Evolutionary conservation across 2,329 filamentous ascomycete species (phyloP), one percentile per base, ranked within the genome.

Genomic region (Dothidotthia symphoricarpi): DNA sequence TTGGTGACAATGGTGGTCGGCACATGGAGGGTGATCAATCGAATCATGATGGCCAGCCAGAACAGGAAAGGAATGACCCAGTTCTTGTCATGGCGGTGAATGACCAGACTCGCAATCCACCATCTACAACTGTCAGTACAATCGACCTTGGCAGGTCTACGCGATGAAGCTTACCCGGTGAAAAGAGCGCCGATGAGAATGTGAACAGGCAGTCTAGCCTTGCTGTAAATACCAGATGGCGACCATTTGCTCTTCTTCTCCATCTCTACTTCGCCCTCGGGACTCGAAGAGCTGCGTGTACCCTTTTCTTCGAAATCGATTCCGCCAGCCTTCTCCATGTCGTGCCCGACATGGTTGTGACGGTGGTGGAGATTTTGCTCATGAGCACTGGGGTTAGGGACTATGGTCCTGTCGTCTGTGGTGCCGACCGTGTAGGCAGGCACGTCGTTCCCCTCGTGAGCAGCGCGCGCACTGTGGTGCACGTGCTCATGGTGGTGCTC

Each of bases 41-140:
- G 84, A 34, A 93, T 71, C 9, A 78, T 80, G 53, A 94, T 82
- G 50, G 73, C 76, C 30, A 95, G 78, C 74, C 84, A 95, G 31
- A 95, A 62, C 34, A 95, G 74, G 68, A 94, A 93, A 0, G 89
- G 88, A 33, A 90, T 79, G 39, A 94, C 68, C 88, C 88, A 95
- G 58, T 87, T 88, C 67, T 77, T 75, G 54, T 88, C 81, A 42
- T 83, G 53, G 42, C 80, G 80, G 63, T 91, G 87, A 36, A 88
- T 72, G 42, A 89, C 73, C 31, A 91, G 70, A 37, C 82, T 80
- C 6, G 84, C 82, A 49, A 90, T 83, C 85, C 85, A 90, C 86
- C 86, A 89, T 56, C 76, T 68, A 43, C 19, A 28, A 11, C 22
- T 34, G 53, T 66, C 33, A 66, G 57, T 44, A 30, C 14, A 35